These are phyloP conservation scores for Polygonum aviculare DNA, from an alignment of 148 eudicot genomes.

Conservation along the genomic window DNA sequence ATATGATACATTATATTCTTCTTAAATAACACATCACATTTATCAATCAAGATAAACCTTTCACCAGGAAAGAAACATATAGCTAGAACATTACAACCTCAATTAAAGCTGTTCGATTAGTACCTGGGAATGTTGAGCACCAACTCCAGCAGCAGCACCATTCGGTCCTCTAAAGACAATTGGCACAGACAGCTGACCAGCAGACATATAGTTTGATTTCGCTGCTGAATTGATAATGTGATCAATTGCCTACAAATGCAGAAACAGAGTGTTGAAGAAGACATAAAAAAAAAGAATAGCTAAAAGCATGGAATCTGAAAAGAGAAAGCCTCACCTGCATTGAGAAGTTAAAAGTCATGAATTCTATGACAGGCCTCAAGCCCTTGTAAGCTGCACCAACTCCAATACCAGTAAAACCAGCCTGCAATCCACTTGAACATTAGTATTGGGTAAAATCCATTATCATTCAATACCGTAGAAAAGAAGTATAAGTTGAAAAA, in stretches of 20 bases:
- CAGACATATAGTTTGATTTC: constrained; percentile 75
- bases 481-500: background rate
- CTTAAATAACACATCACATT: background rate
- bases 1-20: background rate
- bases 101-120: background rate
- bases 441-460: background rate
- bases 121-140: constrained; percentile 89
- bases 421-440: constrained; percentile 22
- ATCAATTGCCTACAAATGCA: constrained; percentile 55
- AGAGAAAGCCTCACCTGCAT: constrained; percentile 56
- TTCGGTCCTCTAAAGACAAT: constrained; percentile 80
- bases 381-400: constrained; percentile 79
- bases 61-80: background rate
- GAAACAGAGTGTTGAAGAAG: background rate
- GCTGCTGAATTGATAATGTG: constrained; percentile 84
- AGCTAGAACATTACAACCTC: background rate
- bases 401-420: constrained; percentile 80
- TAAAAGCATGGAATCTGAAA: background rate
- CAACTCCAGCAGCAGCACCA: constrained; percentile 90
- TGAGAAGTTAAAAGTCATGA: constrained; percentile 85
- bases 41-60: background rate
- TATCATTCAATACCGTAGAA: constrained; percentile 4
- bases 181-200: constrained; percentile 65
- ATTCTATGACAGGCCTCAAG: constrained; percentile 58
- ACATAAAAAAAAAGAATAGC: background rate